Base-by-base conservation (phyloP, 495 filamentous ascomycete genomes). In the Aspergillus kassunensis region DNA sequence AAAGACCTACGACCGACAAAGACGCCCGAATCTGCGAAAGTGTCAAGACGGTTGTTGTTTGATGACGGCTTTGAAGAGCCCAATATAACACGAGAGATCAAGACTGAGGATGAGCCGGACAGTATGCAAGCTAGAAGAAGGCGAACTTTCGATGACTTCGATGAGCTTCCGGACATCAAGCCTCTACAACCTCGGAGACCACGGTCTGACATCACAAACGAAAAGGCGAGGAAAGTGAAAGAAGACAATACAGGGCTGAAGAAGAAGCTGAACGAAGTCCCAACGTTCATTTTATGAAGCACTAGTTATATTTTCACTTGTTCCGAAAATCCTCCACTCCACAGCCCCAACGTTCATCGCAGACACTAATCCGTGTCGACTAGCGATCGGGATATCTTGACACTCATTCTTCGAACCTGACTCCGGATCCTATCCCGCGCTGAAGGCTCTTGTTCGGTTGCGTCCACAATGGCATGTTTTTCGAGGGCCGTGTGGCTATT, bases 251-350 rank as follows among this genome's bases (percentile, higher is more conserved):
- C 58, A 43, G 47, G 53, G 40, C 51, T 59, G 46, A 68, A 62
- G 49, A 58, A 56, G 34, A 63, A 68, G 35, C 66, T 72, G 36
- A 72, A 68, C 34, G 66, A 76, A 53, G 72, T 78, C 46, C 74
- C 74, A 36, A 78, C 68, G 34, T 78, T 78, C 62, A 45, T 78
- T 40, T 51, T 73, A 21, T 78, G 64, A 75, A 19, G 41, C 16
- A 48, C 6, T 24, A 12, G 23, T 12, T 37, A 12, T 9, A 34
- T 12, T 31, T 54, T 29, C 8, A 8, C 16, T 6, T 9, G 15
- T 21, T 4, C 15, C 15, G 21, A 21, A 3, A 33, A 3, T n/a
- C 15, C 7, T 13, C 43, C 21, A 21, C 2, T 31, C 13, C 13
- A 19, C 27, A 8, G 23, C 16, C 16, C 15, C 13, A 27, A 4